Evolutionary conservation across 352 stramenopile genomes (phyloP).

Genomic region (Phytopythium kandeliae): DNA sequence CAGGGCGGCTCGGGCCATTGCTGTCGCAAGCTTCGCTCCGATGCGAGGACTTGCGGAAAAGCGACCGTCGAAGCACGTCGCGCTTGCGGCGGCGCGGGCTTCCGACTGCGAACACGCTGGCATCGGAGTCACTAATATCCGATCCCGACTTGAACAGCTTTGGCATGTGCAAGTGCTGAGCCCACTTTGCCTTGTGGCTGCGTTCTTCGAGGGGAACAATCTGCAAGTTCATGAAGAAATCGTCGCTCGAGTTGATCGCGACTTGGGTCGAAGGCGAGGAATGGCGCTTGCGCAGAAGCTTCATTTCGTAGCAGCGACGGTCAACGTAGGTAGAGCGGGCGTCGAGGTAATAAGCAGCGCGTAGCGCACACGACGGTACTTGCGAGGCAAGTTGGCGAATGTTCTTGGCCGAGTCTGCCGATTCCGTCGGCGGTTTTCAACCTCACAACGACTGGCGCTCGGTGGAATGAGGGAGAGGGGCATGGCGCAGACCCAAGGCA

Average conservation of each 20-base stretch:
- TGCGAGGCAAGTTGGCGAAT: constrained; percentile 5
- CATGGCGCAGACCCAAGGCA: not conserved
- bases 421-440: no score
- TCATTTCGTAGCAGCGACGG: constrained; percentile 6
- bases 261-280: constrained; percentile 6
- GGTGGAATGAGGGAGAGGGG: not conserved
- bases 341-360: no score
- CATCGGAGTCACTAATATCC: constrained; percentile 8
- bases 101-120: not conserved
- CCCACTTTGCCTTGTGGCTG: constrained; percentile 8
- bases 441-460: not conserved
- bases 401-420: no score
- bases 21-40: constrained; percentile 12
- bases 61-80: not conserved
- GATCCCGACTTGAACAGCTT: constrained; percentile 9
- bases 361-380: not conserved
- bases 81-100: not conserved
- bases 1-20: constrained; percentile 8
- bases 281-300: constrained; percentile 17
- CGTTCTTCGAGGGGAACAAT: not conserved
- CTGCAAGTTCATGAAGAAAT: not conserved
- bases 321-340: no score
- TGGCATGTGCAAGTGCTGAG: constrained; percentile 5
- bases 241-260: not conserved
- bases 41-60: constrained; percentile 10